Evolutionary conservation across 345 rosid species (phyloP).

Genomic region (Salix brachista): DNA sequence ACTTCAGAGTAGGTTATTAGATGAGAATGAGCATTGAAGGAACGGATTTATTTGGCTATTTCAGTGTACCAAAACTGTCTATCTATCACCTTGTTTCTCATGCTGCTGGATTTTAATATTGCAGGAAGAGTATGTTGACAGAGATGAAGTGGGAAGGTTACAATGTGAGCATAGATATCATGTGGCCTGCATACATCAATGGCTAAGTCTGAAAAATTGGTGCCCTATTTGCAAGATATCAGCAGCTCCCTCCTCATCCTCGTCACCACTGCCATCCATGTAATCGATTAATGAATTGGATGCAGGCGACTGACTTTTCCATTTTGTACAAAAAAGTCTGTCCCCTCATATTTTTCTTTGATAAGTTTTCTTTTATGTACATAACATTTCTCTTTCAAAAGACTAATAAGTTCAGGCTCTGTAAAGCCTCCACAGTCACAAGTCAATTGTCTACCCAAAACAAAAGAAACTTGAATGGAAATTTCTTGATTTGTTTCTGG

Average conservation of each 20-base stretch:
- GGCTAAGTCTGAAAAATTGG: constrained; percentile 93
- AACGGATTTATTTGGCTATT: background rate
- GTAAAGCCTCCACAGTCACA: constrained; percentile 9
- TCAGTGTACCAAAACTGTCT: background rate
- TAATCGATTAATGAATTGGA: constrained; percentile 13
- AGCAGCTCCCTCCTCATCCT: constrained; percentile 40
- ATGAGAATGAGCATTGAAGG: background rate
- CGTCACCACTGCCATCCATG: constrained; percentile 5
- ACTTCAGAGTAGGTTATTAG: background rate
- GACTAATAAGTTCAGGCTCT: constrained; percentile 30
- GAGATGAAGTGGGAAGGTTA: constrained; percentile 77
- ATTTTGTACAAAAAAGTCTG: constrained; percentile 33
- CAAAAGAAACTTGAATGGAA: constrained; percentile 12
- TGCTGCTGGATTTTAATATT: constrained; percentile 5
- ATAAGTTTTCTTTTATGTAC: constrained; percentile 18
- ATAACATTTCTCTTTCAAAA: constrained; percentile 23
- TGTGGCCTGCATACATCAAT: constrained; percentile 57
- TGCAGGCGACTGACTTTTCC: constrained; percentile 12
- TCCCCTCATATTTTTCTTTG: background rate
- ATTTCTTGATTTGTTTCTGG: constrained; percentile 3
- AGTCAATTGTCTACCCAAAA: background rate
- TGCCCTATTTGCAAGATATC: constrained; percentile 85
- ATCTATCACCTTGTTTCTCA: background rate
- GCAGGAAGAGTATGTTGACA: constrained; percentile 79
- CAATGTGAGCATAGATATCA: constrained; percentile 77